Evolutionary conservation across 345 rosid species (phyloP), one percentile per base, ranked within the genome.

Genomic region (Brassica cretica): DNA sequence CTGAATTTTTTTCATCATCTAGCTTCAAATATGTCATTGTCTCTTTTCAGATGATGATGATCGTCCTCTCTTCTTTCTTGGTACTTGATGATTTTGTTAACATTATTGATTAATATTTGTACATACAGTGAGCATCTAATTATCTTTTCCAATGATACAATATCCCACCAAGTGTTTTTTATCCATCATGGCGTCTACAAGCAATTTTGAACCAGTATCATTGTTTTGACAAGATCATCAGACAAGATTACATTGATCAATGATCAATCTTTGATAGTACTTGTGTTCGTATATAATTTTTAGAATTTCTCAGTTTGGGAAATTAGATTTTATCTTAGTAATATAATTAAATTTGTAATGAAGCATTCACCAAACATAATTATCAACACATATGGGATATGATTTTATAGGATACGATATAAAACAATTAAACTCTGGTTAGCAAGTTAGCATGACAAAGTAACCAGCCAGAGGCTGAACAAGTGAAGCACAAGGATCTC

Each of bases 11-110:
- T 72, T 44, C 18, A 77, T 16, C 33, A 41, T 24, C 61, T 56
- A 44, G 73, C 24, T 66, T 66, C 25, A 59, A 41, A 39, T 6
- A 56, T 37, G 64, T 71, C n/a, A 66, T 44, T 70, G 53, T 46
- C 53, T 46, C 53, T 46, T 0, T 46, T 46, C 53, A 46, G 53
- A 46, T 41, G 27, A 76, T 33, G 2, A 60, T 11, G 70, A 51
- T 35, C 16, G 9, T 64, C 18, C 32, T 59, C 30, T 59, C 63
- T 14, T 14, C 56, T 71, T 21, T 37, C 16, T 15, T 6, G 8
- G 24, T 27, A 10, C 66, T 55, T 44, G 56, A n/a, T 71, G 24
- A 35, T 25, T 51, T 19, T 62, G 8, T 33, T 21, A 30, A 60
- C 55, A 68, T 49, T 5, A 69, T 25, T 27, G 5, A 25, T 10